phyloP scores from a whole-genome alignment of 2,329 filamentous ascomycete genomes.

The Bipolaris bicolor region DNA sequence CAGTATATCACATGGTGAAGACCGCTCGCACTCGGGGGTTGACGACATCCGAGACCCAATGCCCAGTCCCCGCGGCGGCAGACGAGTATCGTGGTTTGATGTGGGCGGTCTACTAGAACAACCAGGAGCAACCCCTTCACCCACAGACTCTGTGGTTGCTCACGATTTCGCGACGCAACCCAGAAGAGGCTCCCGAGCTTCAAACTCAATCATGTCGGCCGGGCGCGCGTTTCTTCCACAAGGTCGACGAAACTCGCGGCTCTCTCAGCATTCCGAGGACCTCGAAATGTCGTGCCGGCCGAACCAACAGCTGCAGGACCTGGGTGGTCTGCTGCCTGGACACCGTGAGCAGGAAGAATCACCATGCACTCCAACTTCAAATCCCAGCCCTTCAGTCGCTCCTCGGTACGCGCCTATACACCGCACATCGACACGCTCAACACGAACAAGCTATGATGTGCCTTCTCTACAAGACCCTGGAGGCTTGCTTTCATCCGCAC shows the following conservation, averaged over 20 bases:
- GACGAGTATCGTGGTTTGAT: slow-evolving; percentile 81
- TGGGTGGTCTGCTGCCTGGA: slow-evolving; percentile 33
- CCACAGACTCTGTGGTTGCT: slow-evolving; percentile 45
- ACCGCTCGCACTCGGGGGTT: slow-evolving; percentile 31
- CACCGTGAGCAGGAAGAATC: slow-evolving; percentile 29
- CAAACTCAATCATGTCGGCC: slow-evolving; percentile 31
- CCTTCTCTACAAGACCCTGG: slow-evolving; percentile 41
- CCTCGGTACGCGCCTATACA: slow-evolving; percentile 16
- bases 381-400: slow-evolving; percentile 23
- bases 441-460: slow-evolving; percentile 31
- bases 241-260: slow-evolving; percentile 39
- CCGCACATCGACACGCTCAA: slow-evolving; percentile 32
- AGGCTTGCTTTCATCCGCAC: slow-evolving; percentile 30
- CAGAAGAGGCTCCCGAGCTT: slow-evolving; percentile 41
- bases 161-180: slow-evolving; percentile 52
- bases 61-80: slow-evolving; percentile 47
- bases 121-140: slow-evolving; percentile 33
- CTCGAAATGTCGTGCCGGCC: slow-evolving; percentile 35
- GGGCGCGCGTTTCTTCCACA: slow-evolving; percentile 33
- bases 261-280: slow-evolving; percentile 45
- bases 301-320: slow-evolving; percentile 34
- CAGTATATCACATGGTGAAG: slow-evolving; percentile 24
- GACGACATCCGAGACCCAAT: slow-evolving; percentile 42
- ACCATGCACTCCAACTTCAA: slow-evolving; percentile 19
- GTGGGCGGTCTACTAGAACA: slow-evolving; percentile 76